A percentile compares a stretch with the other conserved stretches of the same genome.
These are phyloP conservation scores for Plantago lanceolata DNA, from an alignment of 305 asterid genomes.

Conservation along the genomic window DNA sequence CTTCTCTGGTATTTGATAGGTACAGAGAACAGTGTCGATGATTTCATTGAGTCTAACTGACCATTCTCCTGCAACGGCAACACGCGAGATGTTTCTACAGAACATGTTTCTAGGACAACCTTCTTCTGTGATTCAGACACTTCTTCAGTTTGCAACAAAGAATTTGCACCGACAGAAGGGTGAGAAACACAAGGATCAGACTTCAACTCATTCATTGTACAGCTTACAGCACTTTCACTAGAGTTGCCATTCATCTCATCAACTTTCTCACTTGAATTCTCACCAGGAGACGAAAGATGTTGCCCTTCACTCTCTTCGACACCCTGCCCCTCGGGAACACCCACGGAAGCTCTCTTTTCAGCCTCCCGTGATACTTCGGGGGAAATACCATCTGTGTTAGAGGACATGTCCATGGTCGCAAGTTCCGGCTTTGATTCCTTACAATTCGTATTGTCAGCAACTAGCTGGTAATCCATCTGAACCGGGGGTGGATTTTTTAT, in stretches of 20 bases:
- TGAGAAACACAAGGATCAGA: conserved; percentile 27
- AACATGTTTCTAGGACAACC: conserved; percentile 6
- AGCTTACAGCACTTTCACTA: conserved; percentile 27
- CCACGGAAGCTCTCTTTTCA: conserved; percentile 29
- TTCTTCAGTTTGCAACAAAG: conserved; percentile 28
- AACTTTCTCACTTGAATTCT: conserved; percentile 27
- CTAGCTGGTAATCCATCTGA: conserved; percentile 33
- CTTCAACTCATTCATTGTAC: conserved; percentile 27
- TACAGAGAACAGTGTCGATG: conserved; percentile 40
- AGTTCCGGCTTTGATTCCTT: conserved; percentile 28
- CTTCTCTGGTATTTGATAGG: conserved; percentile 43
- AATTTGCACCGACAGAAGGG: conserved; percentile 26
- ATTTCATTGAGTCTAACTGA: conserved; percentile 32
- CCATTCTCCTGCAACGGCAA: conserved; percentile 32
- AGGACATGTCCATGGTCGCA: conserved; percentile 27
- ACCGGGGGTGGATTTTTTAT: conserved; percentile 28
- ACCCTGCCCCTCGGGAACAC: conserved; percentile 32
- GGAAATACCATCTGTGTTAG: conserved; percentile 28
- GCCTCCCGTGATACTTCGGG: conserved; percentile 28
- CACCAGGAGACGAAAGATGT: conserved; percentile 23
- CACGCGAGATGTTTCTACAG: conserved; percentile 24
- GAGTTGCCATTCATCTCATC: conserved; percentile 30
- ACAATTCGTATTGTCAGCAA: conserved; percentile 31
- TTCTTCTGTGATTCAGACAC: conserved; percentile 35
- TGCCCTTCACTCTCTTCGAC: conserved; percentile 33